phyloP scores from a whole-genome alignment of 2,329 filamentous ascomycete species.

The Fusarium sp. region DNA sequence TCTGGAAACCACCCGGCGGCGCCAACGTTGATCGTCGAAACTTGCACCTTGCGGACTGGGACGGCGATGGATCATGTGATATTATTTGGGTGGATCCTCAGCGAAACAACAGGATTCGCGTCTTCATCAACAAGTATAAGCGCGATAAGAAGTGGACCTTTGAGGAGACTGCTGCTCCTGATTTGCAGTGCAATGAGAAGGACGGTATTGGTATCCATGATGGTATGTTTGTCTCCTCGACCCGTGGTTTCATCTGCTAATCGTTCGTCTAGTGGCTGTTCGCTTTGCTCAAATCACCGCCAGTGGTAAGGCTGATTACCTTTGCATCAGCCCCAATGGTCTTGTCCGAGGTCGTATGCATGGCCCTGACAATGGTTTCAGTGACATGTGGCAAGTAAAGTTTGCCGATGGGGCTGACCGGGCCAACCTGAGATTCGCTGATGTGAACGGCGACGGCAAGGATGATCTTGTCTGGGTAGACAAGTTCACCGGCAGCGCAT shows the following conservation, averaged over 20 bases:
- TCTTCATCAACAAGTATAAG: not conserved
- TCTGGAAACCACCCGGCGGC: not conserved
- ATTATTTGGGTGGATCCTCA: conserved; percentile 1
- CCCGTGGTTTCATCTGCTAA: not conserved
- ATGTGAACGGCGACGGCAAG: not conserved
- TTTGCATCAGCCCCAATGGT: not conserved
- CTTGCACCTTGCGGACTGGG: conserved; percentile 9
- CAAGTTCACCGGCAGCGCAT: not conserved
- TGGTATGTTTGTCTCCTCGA: not conserved
- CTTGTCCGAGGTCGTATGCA: not conserved
- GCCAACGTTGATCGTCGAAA: not conserved
- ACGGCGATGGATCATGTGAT: conserved; percentile 13
- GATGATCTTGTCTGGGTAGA: not conserved
- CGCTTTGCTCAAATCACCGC: not conserved
- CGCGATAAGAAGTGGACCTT: not conserved
- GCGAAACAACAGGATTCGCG: not conserved
- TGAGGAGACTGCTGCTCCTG: not conserved
- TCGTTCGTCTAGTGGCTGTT: not conserved
- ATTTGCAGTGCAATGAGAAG: not conserved
- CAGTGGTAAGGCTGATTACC: not conserved
- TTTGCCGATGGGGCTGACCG: not conserved
- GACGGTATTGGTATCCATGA: not conserved
- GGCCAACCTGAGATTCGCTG: not conserved
- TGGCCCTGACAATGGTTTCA: not conserved
- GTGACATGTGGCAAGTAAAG: not conserved